Conservation (phyloP, 176 grass and related monocot genomes). For the Zea mays region Zm-B73-REFERENCE-NAM-5.0 NC_050098.1:218319001-218319500, state of each 20-base stretch:
- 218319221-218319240: conserved; percentile 12
- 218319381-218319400: conserved; percentile 22
- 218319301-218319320: background rate
- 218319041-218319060: conserved; percentile 10
- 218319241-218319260: background rate
- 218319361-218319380: background rate
- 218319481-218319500: conserved; percentile 75
- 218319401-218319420: background rate
- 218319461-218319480: conserved; percentile 2
- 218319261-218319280: background rate
- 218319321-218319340: background rate
- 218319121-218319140: conserved; percentile 58
- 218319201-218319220: background rate
- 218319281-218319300: background rate
- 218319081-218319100: conserved; percentile 47
- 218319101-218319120: conserved; percentile 61
- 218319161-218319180: conserved; percentile 19
- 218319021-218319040: conserved; percentile 34
- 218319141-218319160: conserved; percentile 69
- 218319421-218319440: background rate
- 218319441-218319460: conserved; percentile 19
- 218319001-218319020: background rate
- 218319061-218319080: background rate
- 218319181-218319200: conserved; percentile 7
- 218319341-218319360: background rate